Percentiles rank a stretch among this genome's conserved stretches.
phyloP scores from a whole-genome alignment of 2,329 filamentous ascomycete genomes.

The Penicillium sp. region DNA sequence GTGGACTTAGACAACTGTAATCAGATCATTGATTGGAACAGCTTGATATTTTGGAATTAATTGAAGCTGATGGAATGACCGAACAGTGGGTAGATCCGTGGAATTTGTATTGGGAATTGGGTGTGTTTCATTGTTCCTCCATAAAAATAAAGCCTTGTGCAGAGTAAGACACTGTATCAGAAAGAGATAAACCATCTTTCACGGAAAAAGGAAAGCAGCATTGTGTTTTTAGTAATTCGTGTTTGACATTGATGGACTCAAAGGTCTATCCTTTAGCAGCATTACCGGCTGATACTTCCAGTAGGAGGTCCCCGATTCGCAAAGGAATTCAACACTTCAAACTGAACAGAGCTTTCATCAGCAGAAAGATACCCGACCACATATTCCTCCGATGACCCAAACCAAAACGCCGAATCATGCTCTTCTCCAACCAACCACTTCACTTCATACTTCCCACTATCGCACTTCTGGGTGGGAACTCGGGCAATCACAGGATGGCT shows the following conservation, averaged over 20 bases:
- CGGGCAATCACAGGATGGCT: slow-evolving; percentile 30
- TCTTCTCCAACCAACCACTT: slow-evolving; percentile 30
- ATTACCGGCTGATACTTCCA: slow-evolving; percentile 21
- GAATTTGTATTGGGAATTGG: background rate
- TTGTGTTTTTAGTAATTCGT: background rate
- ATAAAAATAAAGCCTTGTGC: background rate
- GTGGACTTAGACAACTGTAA: background rate
- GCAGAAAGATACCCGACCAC: slow-evolving; percentile 33
- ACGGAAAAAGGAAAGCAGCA: background rate
- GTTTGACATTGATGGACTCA: background rate
- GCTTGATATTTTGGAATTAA: background rate
- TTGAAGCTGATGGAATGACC: background rate
- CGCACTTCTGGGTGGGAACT: slow-evolving; percentile 32
- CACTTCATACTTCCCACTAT: slow-evolving; percentile 38
- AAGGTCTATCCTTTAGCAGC: background rate
- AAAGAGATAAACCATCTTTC: background rate
- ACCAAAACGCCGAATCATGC: slow-evolving; percentile 33
- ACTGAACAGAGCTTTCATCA: slow-evolving; percentile 21
- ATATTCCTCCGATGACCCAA: slow-evolving; percentile 36
- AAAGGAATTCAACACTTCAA: slow-evolving; percentile 31
- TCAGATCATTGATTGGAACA: too few species aligned
- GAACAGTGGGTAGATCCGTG: background rate
- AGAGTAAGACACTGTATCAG: background rate
- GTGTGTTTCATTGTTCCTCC: background rate
- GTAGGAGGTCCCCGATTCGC: slow-evolving; percentile 19